Base-by-base conservation (phyloP, 768 basidiomycete genomes). In the Mycena kentingensis region DNA sequence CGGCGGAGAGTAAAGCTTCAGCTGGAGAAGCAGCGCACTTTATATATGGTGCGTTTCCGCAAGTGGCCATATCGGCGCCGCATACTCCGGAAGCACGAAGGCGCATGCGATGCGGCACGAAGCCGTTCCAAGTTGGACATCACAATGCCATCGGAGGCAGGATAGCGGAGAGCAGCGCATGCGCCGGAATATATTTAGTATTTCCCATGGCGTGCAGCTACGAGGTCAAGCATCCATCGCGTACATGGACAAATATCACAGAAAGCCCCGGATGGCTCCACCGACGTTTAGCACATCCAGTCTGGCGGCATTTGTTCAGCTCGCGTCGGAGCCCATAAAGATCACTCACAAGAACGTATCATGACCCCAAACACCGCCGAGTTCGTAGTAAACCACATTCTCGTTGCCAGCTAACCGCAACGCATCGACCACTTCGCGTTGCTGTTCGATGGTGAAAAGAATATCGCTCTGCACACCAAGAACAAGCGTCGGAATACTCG, bases 311-410 rank as follows among this genome's bases (percentile, higher is more conserved):
- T n/a, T n/a, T n/a, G n/a, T n/a, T 37, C 35, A 36, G 51, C 22
- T 38, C 41, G 39, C 8, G 15, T 24, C 13, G 12, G 15, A 41
- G 19, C 37, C n/a, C 29, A 54, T 32, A 45, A 54, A 46, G 7
- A 15, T 19, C 2, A 81, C 87, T 79, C 63, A 88, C 84, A 98
- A 74, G 74, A 98, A 98, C 19, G 94, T 98, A 71, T 99, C 96
- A 65, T 99, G 96, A 1, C 97, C 97, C 95, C 94, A 98, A n/a
- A 98, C 95, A 8, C 96, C 95, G 24, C 96, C 96, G 2, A 98
- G 80, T 71, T 98, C 97, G 67, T 96, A 99, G 70, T 98, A 98
- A 54, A 90, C 88, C 24, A 99, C 97, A 51, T 79, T 74, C 15
- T 83, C 70, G 68, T 98, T 98, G 0, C 97, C 97, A 1, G 88